phyloP scores from a whole-genome alignment of 1,284 basidiomycete species.

The Ceratobasidium sp. region DNA sequence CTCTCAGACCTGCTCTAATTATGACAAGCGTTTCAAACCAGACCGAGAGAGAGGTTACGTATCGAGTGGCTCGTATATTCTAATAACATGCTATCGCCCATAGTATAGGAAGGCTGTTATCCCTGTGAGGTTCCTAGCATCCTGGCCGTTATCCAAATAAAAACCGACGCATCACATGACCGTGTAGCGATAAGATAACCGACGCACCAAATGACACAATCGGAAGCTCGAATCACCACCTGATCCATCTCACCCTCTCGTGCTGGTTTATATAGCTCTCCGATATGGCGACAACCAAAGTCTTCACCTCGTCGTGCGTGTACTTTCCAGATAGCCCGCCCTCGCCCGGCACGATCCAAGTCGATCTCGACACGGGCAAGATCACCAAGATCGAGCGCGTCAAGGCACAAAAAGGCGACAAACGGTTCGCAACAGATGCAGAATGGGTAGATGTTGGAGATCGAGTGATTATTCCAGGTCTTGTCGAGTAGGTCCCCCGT shows the following conservation, averaged over 20 bases:
- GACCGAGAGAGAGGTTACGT: too few species aligned
- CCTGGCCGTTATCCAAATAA: too few species aligned
- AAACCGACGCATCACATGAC: conserved; percentile 3
- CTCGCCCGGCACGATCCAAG: conserved; percentile 73
- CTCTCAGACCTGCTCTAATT: too few species aligned
- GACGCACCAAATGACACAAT: conserved; percentile 7
- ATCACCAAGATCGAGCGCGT: conserved; percentile 63
- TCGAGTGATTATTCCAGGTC: conserved; percentile 77
- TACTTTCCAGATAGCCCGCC: conserved; percentile 64
- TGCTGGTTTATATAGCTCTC: neutral
- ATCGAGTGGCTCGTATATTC: too few species aligned
- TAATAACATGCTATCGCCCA: too few species aligned
- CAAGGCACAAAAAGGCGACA: conserved; percentile 34
- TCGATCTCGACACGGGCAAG: conserved; percentile 69
- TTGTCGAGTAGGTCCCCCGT: conserved; percentile 75
- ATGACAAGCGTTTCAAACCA: too few species aligned
- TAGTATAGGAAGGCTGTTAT: too few species aligned
- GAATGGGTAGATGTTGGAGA: conserved; percentile 70
- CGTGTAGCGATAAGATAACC: conserved; percentile 8
- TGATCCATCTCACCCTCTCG: neutral
- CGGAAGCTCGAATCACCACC: conserved; percentile 27
- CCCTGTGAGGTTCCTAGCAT: too few species aligned
- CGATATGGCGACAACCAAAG: conserved; percentile 40
- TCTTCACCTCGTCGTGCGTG: conserved; percentile 62
- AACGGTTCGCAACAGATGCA: conserved; percentile 46